Evolutionary conservation across 257 asterid species (phyloP).

Genomic region (Solanum medicagineum): DNA sequence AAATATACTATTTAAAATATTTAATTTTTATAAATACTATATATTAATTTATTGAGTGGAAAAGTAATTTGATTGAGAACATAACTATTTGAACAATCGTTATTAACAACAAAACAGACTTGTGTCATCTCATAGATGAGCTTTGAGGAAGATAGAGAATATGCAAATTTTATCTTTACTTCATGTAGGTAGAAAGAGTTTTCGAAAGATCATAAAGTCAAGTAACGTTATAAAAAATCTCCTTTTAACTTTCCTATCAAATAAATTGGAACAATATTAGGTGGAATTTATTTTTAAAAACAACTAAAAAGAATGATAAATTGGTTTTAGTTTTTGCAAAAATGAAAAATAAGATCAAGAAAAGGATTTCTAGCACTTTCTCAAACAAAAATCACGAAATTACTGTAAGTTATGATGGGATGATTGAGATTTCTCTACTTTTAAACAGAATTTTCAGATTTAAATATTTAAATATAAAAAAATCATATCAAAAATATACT

Average conservation of each 20-base stretch:
- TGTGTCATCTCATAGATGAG: no score
- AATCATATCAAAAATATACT: no score
- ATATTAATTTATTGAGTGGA: not conserved
- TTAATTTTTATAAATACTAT: not conserved
- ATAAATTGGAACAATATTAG: not conserved
- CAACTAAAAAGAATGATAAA: not conserved
- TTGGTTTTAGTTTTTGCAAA: not conserved
- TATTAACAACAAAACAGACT: not conserved
- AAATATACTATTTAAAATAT: not conserved
- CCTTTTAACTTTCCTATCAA: not conserved
- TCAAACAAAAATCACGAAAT: not conserved
- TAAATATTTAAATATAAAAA: not conserved
- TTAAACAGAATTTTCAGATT: accelerated
- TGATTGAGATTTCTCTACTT: not conserved
- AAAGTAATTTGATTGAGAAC: not conserved
- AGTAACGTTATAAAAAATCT: not conserved
- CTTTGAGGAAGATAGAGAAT: no score
- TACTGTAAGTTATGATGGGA: not conserved
- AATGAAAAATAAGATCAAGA: not conserved
- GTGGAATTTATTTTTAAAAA: not conserved
- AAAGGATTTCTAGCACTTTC: not conserved
- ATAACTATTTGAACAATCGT: no score
- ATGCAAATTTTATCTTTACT: no score
- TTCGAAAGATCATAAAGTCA: no score
- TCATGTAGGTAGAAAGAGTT: no score